Evolutionary conservation across 164 flowering plant species (phyloP).

Genomic region (Aristolochia contorta): DNA sequence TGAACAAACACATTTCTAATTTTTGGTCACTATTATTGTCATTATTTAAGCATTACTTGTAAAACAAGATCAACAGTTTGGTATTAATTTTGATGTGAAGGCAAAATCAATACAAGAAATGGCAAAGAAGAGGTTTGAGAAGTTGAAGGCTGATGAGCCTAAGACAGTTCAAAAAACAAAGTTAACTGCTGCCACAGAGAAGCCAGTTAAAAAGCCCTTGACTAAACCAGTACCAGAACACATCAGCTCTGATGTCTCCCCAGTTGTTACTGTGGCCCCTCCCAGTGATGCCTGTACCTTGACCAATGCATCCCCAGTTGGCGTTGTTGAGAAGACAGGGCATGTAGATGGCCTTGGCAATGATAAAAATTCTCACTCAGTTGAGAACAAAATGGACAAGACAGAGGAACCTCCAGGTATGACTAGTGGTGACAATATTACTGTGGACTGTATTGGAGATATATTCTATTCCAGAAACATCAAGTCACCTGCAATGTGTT

Average conservation of each 20-base stretch:
- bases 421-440: not conserved
- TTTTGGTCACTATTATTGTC: not conserved
- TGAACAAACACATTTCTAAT: not conserved
- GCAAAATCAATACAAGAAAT: slow-evolving; percentile 84
- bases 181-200: slow-evolving; percentile 30
- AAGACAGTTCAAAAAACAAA: slow-evolving; percentile 42
- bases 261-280: slow-evolving; percentile 76
- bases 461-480: too few relatives aligned
- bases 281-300: slow-evolving; percentile 35
- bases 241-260: slow-evolving; percentile 74
- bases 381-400: slow-evolving; percentile 48
- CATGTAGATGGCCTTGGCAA: slow-evolving; percentile 26
- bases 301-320: slow-evolving; percentile 23
- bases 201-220: slow-evolving; percentile 40
- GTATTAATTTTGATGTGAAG: slow-evolving; percentile 24
- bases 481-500: too few relatives aligned
- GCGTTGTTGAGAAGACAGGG: slow-evolving; percentile 35
- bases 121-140: slow-evolving; percentile 68
- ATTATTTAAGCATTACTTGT: not conserved
- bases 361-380: slow-evolving; percentile 39
- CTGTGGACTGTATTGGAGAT: too few relatives aligned
- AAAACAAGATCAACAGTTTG: not conserved
- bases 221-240: slow-evolving; percentile 44
- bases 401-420: slow-evolving; percentile 66
- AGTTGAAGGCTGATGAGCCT: slow-evolving; percentile 39